Evolutionary conservation across 768 basidiomycete species (phyloP).

Genomic region (Tylopilus cervinicoccineus): DNA sequence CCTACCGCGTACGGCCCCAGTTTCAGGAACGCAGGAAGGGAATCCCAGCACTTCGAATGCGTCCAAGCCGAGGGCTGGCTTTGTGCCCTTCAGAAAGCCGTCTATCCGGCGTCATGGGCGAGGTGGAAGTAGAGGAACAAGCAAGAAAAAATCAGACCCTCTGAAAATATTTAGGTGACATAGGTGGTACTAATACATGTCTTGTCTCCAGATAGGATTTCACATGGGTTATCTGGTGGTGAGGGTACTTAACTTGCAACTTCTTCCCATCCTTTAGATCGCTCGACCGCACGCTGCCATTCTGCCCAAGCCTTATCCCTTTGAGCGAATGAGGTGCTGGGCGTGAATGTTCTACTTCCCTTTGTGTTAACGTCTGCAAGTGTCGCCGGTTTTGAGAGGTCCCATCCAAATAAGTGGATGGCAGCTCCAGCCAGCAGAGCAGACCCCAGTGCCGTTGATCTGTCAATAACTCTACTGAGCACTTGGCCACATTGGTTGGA

Average conservation of each 20-base stretch:
- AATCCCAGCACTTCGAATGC: constrained; percentile 11
- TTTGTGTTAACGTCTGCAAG: constrained; percentile 83
- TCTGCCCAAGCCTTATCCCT: constrained; percentile 65
- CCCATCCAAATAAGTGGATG: constrained; percentile 87
- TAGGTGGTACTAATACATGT: background rate
- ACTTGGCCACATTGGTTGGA: background rate
- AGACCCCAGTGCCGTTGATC: constrained; percentile 93
- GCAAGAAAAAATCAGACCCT: constrained; percentile 74
- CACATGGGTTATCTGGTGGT: background rate
- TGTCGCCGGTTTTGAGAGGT: constrained; percentile 78
- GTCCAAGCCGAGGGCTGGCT: constrained; percentile 38
- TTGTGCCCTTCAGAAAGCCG: constrained; percentile 71
- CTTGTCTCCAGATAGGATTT: background rate
- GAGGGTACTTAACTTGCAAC: constrained; percentile 24
- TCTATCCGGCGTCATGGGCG: constrained; percentile 47
- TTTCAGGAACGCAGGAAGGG: constrained; percentile 37
- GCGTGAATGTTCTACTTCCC: constrained; percentile 68
- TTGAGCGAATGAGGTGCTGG: constrained; percentile 47
- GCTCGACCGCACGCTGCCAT: constrained; percentile 88
- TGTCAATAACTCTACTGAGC: constrained; percentile 24
- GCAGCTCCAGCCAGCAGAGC: constrained; percentile 92
- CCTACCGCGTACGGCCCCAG: constrained; percentile 64
- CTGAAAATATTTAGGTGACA: constrained; percentile 64
- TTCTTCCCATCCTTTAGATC: constrained; percentile 79
- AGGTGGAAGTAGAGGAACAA: constrained; percentile 38